Conservation (phyloP, 2,329 filamentous ascomycete species). For the Xylariaceae sp. region DNA sequence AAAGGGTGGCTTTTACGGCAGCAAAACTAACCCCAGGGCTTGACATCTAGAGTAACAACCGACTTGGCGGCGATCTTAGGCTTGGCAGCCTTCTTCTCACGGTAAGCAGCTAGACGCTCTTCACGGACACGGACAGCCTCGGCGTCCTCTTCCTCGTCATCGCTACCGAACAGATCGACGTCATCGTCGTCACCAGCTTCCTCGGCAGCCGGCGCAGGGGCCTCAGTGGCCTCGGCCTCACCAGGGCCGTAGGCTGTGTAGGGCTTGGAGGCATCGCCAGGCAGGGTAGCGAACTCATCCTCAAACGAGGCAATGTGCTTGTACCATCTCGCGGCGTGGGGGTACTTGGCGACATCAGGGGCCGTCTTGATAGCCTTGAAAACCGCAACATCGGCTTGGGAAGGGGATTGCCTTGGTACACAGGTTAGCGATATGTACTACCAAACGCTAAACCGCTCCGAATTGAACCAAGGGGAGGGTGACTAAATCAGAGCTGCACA, state of each 20-base stretch:
- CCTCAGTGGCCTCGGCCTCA: slow-evolving; percentile 68
- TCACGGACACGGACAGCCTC: slow-evolving; percentile 81
- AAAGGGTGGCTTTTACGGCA: neutral
- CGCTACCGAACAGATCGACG: slow-evolving; percentile 88
- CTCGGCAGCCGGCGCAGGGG: slow-evolving; percentile 65
- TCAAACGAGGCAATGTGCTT: slow-evolving; percentile 95
- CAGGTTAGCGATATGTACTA: slow-evolving; percentile 20
- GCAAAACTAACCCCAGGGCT: slow-evolving; percentile 84
- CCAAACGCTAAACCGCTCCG: neutral
- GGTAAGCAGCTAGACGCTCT: slow-evolving; percentile 88
- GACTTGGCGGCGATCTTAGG: slow-evolving; percentile 92
- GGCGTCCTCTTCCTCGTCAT: slow-evolving; percentile 90
- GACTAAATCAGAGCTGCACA: slow-evolving; percentile 36
- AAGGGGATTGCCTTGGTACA: slow-evolving; percentile 53
- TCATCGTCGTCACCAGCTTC: slow-evolving; percentile 65
- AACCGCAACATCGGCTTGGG: slow-evolving; percentile 92
- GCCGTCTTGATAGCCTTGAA: slow-evolving; percentile 81
- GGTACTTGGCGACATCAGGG: slow-evolving; percentile 82
- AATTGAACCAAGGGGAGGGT: neutral
- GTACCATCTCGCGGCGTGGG: slow-evolving; percentile 95
- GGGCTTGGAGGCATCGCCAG: slow-evolving; percentile 85
- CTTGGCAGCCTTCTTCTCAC: slow-evolving; percentile 95
- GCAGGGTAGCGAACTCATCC: slow-evolving; percentile 84
- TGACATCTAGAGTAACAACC: slow-evolving; percentile 90
- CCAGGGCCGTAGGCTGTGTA: slow-evolving; percentile 92